Evolutionary conservation across 2,329 filamentous ascomycete species (phyloP), one percentile per base, ranked within the genome.

Genomic region (Dactylellina parvicollis): DNA sequence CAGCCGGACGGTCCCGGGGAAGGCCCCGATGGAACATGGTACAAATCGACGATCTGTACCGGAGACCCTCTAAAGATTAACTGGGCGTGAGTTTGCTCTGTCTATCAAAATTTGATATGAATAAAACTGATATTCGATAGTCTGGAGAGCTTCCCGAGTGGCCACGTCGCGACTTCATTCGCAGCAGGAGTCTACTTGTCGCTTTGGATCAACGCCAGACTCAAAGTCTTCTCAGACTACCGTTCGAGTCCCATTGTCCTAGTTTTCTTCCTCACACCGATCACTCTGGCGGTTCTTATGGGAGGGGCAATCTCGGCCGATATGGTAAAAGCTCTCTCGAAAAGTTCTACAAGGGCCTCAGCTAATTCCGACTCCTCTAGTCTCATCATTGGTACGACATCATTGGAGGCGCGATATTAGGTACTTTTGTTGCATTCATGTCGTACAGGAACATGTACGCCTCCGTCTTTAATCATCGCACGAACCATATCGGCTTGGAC

Each of bases 341-440:
- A 12, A 1, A 46, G 2, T 26, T 34, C 3, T 46, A 18, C 32
- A 4, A 14, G 16, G 18, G 18, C 1, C 4, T 34, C 2, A 3
- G 16, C 50, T 57, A 42, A 64, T n/a, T 38, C 28, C 20, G 12
- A 38, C 30, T 18, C 22, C 1, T 24, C 20, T 52, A 72, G 67
- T 72, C 67, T 10, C 67, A 72, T 16, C 40, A 72, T 49, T 65
- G 50, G 44, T 72, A 72, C 16, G 67, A 72, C 18, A 72, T 72
- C 10, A 5, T 72, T 24, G 67, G 59, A 14, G 67, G 67, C 7
- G 67, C 40, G 1, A 55, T 72, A 5, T 32, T 72, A 7, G 67
- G 67, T 1, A 59, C 22, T 9, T 65, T 59, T n/a, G 46, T 72
- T n/a, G 67, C 59, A 4, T 50, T 65, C 12, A 9, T 65, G 4